A percentile compares a stretch with the other conserved stretches of the same genome.
These are phyloP conservation scores for Ormosia emarginata DNA, from an alignment of 306 rosid genomes.

Conservation along the genomic window DNA sequence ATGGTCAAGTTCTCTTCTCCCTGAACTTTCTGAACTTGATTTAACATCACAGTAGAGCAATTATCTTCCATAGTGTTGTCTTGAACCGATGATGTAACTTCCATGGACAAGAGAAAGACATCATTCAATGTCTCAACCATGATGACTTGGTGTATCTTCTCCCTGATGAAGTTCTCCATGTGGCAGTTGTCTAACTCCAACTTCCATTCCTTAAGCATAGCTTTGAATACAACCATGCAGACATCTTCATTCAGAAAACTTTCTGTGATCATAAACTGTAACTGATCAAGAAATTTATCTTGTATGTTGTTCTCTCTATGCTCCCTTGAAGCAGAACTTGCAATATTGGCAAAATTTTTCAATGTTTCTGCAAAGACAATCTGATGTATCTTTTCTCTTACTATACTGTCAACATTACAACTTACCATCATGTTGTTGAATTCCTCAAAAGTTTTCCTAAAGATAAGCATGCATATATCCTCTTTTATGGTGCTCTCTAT, in stretches of 20 bases:
- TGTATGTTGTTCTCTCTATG: conserved; percentile 13
- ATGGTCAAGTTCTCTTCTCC: conserved; percentile 32
- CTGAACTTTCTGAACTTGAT: conserved; percentile 7
- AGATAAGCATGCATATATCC: conserved; percentile 35
- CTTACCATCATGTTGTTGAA: conserved; percentile 33
- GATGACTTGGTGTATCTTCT: conserved; percentile 39
- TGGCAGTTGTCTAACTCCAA: conserved; percentile 23
- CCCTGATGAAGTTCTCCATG: conserved; percentile 35
- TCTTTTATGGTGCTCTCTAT: conserved; percentile 34
- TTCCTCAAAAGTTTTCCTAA: conserved; percentile 31
- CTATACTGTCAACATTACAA: conserved; percentile 12
- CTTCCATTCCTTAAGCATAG: conserved; percentile 48
- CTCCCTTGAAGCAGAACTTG: conserved; percentile 14
- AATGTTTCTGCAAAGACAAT: conserved; percentile 41
- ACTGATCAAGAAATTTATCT: conserved; percentile 5
- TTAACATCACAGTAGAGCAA: neutral
- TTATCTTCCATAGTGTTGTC: neutral
- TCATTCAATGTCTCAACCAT: conserved; percentile 40
- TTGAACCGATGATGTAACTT: conserved; percentile 22
- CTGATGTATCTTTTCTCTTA: conserved; percentile 34
- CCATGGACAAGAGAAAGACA: neutral
- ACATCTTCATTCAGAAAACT: conserved; percentile 42
- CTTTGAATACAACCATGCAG: conserved; percentile 36
- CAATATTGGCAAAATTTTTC: conserved; percentile 12
- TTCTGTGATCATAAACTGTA: conserved; percentile 6